Percentiles rank a stretch among this genome's conserved stretches.
These are phyloP conservation scores for Citrus sinensis DNA, from an alignment of 345 rosid species.

Conservation along the genomic window DNA sequence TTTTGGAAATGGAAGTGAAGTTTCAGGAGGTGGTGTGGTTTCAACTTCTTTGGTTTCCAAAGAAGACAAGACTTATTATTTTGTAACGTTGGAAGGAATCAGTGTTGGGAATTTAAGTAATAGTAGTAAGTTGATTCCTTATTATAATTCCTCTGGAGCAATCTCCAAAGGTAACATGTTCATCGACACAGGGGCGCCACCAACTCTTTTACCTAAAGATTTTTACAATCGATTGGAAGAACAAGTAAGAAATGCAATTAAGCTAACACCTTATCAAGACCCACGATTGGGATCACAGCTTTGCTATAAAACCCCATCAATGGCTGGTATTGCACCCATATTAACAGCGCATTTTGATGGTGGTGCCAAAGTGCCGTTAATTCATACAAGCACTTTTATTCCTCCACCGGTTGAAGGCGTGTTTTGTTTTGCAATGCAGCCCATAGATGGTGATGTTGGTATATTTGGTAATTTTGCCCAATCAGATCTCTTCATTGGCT, in stretches of 20 bases:
- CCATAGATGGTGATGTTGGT: slow-evolving; percentile 4
- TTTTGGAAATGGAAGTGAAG: not conserved
- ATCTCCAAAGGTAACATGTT: slow-evolving; percentile 12
- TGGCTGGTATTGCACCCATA: slow-evolving; percentile 4
- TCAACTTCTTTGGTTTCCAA: slow-evolving; percentile 5
- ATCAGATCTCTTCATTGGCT: slow-evolving; percentile 26
- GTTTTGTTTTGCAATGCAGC: slow-evolving; percentile 26
- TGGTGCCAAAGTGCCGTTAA: slow-evolving; percentile 18
- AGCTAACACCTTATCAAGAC: not conserved
- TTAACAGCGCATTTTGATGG: slow-evolving; percentile 24
- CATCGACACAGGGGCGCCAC: slow-evolving; percentile 22
- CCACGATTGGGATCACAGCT: slow-evolving; percentile 8
- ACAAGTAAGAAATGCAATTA: slow-evolving; percentile 5
- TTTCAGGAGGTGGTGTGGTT: slow-evolving; percentile 1
- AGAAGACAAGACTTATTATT: not conserved
- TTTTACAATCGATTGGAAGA: slow-evolving; percentile 17
- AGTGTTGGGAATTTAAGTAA: slow-evolving; percentile 10
- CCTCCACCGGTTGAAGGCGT: slow-evolving; percentile 18
- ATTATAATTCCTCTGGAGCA: not conserved
- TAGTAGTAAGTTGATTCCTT: not conserved
- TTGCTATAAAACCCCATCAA: slow-evolving; percentile 15
- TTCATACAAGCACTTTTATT: slow-evolving; percentile 24
- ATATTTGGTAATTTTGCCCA: slow-evolving; percentile 33
- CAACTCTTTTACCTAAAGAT: slow-evolving; percentile 23
- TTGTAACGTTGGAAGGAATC: slow-evolving; percentile 17